Percentiles rank a stretch among this genome's conserved stretches.
Evolutionary conservation across 1,284 basidiomycete species (phyloP).

Genomic region (Coniferiporia weirii): DNA sequence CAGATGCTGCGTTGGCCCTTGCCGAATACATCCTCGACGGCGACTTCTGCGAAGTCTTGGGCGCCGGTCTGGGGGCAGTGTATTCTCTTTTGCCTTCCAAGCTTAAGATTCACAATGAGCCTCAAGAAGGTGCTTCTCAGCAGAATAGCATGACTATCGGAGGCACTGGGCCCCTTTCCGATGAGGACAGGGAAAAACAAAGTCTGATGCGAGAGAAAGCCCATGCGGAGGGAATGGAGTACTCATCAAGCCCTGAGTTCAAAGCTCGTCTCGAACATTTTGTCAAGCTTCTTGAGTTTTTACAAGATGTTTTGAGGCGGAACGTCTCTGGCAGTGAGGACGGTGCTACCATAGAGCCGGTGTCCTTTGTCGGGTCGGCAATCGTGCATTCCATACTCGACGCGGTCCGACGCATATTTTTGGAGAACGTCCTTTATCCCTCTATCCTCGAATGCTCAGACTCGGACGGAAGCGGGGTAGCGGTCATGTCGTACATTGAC

Average conservation of each 20-base stretch:
- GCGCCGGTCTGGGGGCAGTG: slow-evolving; percentile 89
- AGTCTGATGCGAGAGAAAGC: slow-evolving; percentile 50
- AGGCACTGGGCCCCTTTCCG: slow-evolving; percentile 40
- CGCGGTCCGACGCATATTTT: slow-evolving; percentile 80
- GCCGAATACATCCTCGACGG: slow-evolving; percentile 93
- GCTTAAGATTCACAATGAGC: slow-evolving; percentile 56
- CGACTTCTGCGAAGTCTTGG: slow-evolving; percentile 94
- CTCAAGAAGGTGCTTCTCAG: slow-evolving; percentile 35
- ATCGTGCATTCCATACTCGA: slow-evolving; percentile 80
- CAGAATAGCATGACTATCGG: slow-evolving; percentile 62
- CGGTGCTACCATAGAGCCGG: slow-evolving; percentile 45
- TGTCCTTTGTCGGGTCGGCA: slow-evolving; percentile 64
- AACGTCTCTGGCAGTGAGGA: slow-evolving; percentile 42
- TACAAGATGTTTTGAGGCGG: slow-evolving; percentile 80
- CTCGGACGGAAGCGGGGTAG: slow-evolving; percentile 88
- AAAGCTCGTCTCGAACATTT: slow-evolving; percentile 81
- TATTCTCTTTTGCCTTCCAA: slow-evolving; percentile 91
- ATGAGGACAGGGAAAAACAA: slow-evolving; percentile 49
- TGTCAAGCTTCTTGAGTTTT: slow-evolving; percentile 85
- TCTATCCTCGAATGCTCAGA: slow-evolving; percentile 93
- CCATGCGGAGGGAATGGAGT: slow-evolving; percentile 63
- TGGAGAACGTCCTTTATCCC: slow-evolving; percentile 92
- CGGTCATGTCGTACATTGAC: slow-evolving; percentile 96
- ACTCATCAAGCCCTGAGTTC: slow-evolving; percentile 74
- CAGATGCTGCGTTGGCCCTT: slow-evolving; percentile 78